Conservation (phyloP, 129 eudicot species). For the Helichrysum umbraculigerum region DNA sequence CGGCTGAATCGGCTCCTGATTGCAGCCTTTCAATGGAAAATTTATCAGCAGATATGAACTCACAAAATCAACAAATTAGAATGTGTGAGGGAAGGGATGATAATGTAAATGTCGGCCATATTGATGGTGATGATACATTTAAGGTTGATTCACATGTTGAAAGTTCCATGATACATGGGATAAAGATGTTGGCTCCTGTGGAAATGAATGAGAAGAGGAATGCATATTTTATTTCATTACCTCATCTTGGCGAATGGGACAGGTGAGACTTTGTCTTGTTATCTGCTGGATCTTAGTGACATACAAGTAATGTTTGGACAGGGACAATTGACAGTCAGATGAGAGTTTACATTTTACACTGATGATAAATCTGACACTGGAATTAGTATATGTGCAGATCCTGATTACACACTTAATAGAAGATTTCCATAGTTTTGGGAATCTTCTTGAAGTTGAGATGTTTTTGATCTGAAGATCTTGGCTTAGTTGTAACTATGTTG, state of each 20-base stretch:
- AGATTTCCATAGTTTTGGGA: constrained; percentile 2
- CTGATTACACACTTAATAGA: background rate
- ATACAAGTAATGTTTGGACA: background rate
- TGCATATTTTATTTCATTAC: constrained; percentile 31
- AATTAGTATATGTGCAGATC: constrained; percentile 7
- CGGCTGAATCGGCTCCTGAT: constrained; percentile 24
- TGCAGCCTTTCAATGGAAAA: constrained; percentile 21
- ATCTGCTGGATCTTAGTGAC: constrained; percentile 10
- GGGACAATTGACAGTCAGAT: constrained; percentile 4
- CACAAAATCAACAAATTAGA: constrained; percentile 34
- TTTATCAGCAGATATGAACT: constrained; percentile 25
- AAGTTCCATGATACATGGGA: constrained; percentile 24
- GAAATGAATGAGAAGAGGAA: constrained; percentile 29
- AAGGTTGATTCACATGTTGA: constrained; percentile 36
- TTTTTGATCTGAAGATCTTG: constrained; percentile 5
- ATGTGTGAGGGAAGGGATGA: constrained; percentile 36
- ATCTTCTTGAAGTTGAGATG: constrained; percentile 2
- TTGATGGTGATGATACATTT: constrained; percentile 34
- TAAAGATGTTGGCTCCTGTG: constrained; percentile 26
- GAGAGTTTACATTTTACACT: background rate
- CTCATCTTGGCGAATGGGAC: constrained; percentile 18
- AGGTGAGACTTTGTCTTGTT: constrained; percentile 35
- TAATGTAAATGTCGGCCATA: constrained; percentile 15
- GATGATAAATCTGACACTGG: background rate
- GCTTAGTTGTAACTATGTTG: constrained; percentile 10